These are phyloP conservation scores for Lolium rigidum DNA, from an alignment of 176 grass and related monocot genomes.

Conservation along the genomic window DNA sequence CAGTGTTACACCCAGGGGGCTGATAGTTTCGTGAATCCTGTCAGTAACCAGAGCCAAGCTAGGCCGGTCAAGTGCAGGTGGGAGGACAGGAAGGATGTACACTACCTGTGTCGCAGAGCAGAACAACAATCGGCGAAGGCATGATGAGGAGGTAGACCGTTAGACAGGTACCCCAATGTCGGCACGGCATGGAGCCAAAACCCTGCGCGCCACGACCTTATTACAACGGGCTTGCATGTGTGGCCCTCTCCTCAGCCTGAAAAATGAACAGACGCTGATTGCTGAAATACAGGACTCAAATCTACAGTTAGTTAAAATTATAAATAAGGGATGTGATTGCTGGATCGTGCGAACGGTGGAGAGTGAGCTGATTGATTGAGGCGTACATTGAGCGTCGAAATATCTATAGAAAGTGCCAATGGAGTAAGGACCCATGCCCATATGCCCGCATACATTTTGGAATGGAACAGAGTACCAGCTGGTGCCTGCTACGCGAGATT, in stretches of 20 bases:
- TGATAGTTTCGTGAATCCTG: not conserved
- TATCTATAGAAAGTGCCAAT: constrained; percentile 29
- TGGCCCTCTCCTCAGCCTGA: too few relatives aligned
- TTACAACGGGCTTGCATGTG: too few relatives aligned
- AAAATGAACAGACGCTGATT: too few relatives aligned
- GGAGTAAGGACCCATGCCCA: constrained; percentile 16
- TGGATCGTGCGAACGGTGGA: not conserved
- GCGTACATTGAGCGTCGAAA: not conserved
- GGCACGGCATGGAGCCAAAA: not conserved
- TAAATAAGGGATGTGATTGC: not conserved
- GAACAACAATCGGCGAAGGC: not conserved
- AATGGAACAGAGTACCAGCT: not conserved
- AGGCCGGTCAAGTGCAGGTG: not conserved
- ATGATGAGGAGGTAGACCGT: not conserved
- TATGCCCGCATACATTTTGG: too few relatives aligned
- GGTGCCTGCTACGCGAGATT: not conserved
- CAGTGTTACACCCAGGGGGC: too few relatives aligned
- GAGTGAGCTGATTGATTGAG: not conserved
- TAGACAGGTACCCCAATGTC: constrained; percentile 20
- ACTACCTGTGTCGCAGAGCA: not conserved
- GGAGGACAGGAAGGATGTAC: constrained; percentile 14
- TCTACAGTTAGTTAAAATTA: too few relatives aligned
- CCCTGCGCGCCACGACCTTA: too few relatives aligned
- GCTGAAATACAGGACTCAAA: too few relatives aligned
- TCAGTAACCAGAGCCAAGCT: not conserved